These are phyloP conservation scores for Escallonia rubra DNA, from an alignment of 129 eudicot species.

Conservation along the genomic window DNA sequence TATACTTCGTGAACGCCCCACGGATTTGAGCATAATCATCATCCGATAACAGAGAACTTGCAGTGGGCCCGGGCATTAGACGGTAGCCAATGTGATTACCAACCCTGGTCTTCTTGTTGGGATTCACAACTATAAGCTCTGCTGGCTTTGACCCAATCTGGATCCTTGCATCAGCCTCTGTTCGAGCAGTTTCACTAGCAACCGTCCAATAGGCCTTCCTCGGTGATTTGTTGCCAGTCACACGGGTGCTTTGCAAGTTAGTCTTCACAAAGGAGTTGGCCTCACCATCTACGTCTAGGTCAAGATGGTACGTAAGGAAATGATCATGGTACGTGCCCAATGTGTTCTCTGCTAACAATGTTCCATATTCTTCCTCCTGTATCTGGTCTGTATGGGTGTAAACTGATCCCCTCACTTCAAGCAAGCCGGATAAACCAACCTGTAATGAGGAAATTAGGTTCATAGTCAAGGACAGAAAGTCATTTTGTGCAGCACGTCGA, in stretches of 20 bases:
- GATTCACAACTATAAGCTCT: conserved; percentile 34
- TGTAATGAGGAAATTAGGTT: neutral
- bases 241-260: conserved; percentile 16
- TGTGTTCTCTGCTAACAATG: conserved; percentile 36
- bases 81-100: conserved; percentile 37
- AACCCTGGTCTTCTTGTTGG: conserved; percentile 40
- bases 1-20: conserved; percentile 37
- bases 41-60: conserved; percentile 15
- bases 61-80: conserved; percentile 33
- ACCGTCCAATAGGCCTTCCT: conserved; percentile 42
- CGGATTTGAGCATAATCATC: conserved; percentile 41
- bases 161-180: conserved; percentile 37
- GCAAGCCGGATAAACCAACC: conserved; percentile 40
- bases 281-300: conserved; percentile 41
- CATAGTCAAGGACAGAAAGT: neutral
- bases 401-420: conserved; percentile 36
- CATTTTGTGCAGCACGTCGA: neutral
- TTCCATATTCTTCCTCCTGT: conserved; percentile 38
- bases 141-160: conserved; percentile 15
- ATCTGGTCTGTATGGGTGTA: conserved; percentile 47
- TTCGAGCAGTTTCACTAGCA: conserved; percentile 20
- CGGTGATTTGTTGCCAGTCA: conserved; percentile 8
- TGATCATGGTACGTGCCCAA: conserved; percentile 39
- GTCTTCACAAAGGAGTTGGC: conserved; percentile 42
- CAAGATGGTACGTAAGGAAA: conserved; percentile 43